Evolutionary conservation across 1,139 yeast genomes (phyloP).

Genomic region (Scheffersomyces lignicola): DNA sequence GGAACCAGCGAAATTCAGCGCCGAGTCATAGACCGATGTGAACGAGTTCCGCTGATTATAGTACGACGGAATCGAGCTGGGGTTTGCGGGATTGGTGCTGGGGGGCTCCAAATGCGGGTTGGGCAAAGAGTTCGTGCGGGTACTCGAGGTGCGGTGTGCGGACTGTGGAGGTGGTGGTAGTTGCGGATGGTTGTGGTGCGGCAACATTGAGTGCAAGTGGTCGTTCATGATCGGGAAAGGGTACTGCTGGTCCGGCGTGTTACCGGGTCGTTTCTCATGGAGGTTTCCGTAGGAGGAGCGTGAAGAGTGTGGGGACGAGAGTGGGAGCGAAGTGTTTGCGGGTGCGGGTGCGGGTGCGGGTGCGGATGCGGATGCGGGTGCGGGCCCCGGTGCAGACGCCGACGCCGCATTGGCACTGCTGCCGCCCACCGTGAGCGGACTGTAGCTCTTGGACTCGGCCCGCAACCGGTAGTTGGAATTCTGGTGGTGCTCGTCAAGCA

Average conservation of each 20-base stretch:
- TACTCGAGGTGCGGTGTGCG: conserved; percentile 12
- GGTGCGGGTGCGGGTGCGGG: conserved; percentile 6
- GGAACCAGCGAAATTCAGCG: conserved; percentile 2
- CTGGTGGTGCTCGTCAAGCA: conserved; percentile 11
- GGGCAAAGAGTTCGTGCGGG: conserved; percentile 26
- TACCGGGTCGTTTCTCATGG: too few relatives aligned
- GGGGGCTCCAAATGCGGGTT: conserved; percentile 20
- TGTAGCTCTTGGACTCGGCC: conserved; percentile 13
- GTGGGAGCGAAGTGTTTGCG: too few relatives aligned
- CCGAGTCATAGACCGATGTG: conserved; percentile 19
- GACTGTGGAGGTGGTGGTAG: conserved; percentile 5
- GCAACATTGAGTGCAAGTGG: conserved; percentile 4
- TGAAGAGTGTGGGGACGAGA: conserved; percentile 4
- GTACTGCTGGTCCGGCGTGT: conserved; percentile 1
- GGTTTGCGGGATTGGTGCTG: conserved; percentile 7
- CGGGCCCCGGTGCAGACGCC: conserved; percentile 2
- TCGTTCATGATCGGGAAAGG: conserved; percentile 9
- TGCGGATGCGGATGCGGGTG: conserved; percentile 5
- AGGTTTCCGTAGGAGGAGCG: conserved; percentile 2
- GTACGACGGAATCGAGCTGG: conserved; percentile 6
- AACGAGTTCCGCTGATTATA: conserved; percentile 14
- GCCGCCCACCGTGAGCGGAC: conserved; percentile 14
- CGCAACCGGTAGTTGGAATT: conserved; percentile 8
- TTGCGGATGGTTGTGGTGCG: conserved; percentile 5
- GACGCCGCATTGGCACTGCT: conserved; percentile 1